Conservation (phyloP, 805 yeast species). For the Candida taoyuanica region DNA sequence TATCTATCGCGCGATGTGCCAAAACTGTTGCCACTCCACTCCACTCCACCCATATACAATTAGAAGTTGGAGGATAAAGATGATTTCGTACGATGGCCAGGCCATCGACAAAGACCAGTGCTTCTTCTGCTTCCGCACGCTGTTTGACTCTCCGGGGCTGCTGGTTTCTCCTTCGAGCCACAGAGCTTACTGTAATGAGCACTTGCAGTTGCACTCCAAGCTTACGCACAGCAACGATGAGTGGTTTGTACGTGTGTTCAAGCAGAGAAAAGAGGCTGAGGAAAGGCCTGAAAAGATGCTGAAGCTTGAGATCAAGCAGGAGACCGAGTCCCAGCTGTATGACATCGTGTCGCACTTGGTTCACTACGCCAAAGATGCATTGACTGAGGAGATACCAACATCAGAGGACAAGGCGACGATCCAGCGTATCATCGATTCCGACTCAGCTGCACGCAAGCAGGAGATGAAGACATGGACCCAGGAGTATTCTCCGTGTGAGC, state of each 20-base stretch:
- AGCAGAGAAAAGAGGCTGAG: constrained; percentile 40
- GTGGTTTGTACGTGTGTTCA: constrained; percentile 54
- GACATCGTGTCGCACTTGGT: constrained; percentile 33
- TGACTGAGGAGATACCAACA: constrained; percentile 33
- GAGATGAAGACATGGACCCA: constrained; percentile 91
- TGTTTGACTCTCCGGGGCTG: constrained; percentile 50
- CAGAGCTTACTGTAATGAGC: constrained; percentile 64
- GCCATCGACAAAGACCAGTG: constrained; percentile 84
- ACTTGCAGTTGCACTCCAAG: constrained; percentile 52
- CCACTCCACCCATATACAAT: too few species aligned
- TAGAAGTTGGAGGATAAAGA: constrained; percentile 2
- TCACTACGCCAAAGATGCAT: constrained; percentile 2
- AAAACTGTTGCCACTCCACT: too few species aligned
- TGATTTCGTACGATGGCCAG: constrained; percentile 18
- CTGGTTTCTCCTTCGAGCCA: constrained; percentile 74
- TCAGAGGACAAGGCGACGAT: constrained; percentile 27
- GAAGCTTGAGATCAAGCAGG: constrained; percentile 63
- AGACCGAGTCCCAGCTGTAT: constrained; percentile 58
- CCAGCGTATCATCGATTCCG: constrained; percentile 45
- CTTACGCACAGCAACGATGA: constrained; percentile 42
- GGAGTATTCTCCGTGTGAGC: constrained; percentile 76
- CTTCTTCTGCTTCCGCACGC: constrained; percentile 76
- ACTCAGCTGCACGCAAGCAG: constrained; percentile 54
- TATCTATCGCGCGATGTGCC: too few species aligned
- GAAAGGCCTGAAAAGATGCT: constrained; percentile 41